Evolutionary conservation across 2,329 filamentous ascomycete genomes (phyloP).

Genomic region (Coleophoma cylindrospora): DNA sequence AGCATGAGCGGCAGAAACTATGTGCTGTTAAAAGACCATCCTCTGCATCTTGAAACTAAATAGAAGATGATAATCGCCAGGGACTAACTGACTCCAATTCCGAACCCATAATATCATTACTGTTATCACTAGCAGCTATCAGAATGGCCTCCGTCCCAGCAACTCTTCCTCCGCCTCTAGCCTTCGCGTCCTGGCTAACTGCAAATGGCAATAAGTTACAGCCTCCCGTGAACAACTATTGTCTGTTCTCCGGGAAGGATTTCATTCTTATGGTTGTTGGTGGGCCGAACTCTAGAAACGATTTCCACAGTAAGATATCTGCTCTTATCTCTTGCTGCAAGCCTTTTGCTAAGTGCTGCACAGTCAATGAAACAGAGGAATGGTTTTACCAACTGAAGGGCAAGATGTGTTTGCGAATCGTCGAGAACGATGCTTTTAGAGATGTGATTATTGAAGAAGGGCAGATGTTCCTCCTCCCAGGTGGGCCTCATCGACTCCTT

Average conservation of each 20-base stretch:
- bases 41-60: too few species aligned
- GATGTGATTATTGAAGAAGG: constrained; percentile 87
- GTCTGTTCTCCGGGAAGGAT: constrained; percentile 74
- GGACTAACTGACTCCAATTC: too few species aligned
- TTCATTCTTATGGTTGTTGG: constrained; percentile 61
- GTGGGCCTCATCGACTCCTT: neutral
- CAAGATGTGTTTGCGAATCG: constrained; percentile 83
- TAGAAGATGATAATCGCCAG: too few species aligned
- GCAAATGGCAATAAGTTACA: constrained; percentile 85
- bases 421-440: constrained; percentile 65
- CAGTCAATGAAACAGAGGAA: constrained; percentile 80
- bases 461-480: constrained; percentile 81
- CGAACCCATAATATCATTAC: too few species aligned
- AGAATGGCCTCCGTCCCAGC: neutral
- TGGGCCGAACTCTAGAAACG: constrained; percentile 88
- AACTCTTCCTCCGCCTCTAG: constrained; percentile 12
- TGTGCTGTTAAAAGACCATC: too few species aligned
- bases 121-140: too few species aligned
- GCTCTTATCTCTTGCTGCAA: neutral
- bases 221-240: constrained; percentile 92
- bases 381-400: constrained; percentile 96
- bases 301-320: constrained; percentile 73
- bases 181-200: constrained; percentile 54
- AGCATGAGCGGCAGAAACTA: too few species aligned
- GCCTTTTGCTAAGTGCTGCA: neutral